Evolutionary conservation across 2,329 filamentous ascomycete species (phyloP), one percentile per base, ranked within the genome.

Genomic region (Aspergillus latus): DNA sequence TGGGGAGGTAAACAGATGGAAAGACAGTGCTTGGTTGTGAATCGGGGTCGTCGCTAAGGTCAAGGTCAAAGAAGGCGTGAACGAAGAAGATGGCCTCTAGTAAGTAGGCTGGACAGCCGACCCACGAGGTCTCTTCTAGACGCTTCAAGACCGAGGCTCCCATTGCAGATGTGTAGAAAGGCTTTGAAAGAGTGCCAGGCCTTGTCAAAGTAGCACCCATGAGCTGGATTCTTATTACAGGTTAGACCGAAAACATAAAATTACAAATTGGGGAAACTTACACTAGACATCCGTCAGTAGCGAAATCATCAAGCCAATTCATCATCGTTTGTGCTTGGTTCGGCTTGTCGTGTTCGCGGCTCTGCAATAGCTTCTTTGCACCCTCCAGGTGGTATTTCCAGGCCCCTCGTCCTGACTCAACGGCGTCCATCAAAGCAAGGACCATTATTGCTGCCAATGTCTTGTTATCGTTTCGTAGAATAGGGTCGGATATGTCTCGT

Each of bases 371-470:
- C 53, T 73, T 75, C 59, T 77, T 76, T n/a, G 78, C 79, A 5
- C 80, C 80, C 57, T 79, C 77, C 48, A 81, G 73, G 57, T 82
- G 80, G 34, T 78, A 74, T 60, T 75, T 80, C 79, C 80, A 82
- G 34, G 78, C 75, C 8, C 78, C 78, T 47, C 73, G 75, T 11
- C 80, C 80, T 0, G 79, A 81, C 58, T 80, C 78, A 4, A 82
- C 73, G 5, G 80, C 68, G 53, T 80, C 79, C 56, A 80, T 75
- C 15, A 80, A 74, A 54, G 80, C 76, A 55, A 82, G 76, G 4
- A 81, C 68, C 16, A 81, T 69, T 26, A 81, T 78, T 0, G 76
- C 73, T 13, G 76, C 76, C 46, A 81, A 57, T 2, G 69, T 74
- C 30, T 76, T 70, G 15, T 80, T 66, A 44, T 80, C 77, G 4